phyloP scores from a whole-genome alignment of 2,329 filamentous ascomycete species.

The Hawksworthiomyces lignivorus region DNA sequence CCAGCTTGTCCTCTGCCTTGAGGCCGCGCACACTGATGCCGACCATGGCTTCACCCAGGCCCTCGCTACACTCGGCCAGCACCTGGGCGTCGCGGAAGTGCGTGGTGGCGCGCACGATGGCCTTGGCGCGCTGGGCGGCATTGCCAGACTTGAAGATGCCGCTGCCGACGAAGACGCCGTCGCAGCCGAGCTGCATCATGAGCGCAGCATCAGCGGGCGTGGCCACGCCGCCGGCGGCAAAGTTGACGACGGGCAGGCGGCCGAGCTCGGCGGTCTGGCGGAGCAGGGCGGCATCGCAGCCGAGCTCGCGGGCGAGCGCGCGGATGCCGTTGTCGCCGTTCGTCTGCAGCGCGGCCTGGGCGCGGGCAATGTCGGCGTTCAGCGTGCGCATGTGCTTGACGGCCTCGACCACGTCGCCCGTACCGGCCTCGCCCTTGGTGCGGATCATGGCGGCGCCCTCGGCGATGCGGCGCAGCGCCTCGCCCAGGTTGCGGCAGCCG shows the following conservation, averaged over 20 bases:
- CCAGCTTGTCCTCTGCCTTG: conserved; percentile 4
- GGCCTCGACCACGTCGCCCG: conserved; percentile 93
- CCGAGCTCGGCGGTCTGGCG: conserved; percentile 82
- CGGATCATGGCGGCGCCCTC: conserved; percentile 98
- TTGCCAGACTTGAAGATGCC: conserved; percentile 98
- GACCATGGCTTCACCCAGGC: conserved; percentile 96
- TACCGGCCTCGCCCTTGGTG: conserved; percentile 96
- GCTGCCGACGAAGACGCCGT: conserved; percentile 93
- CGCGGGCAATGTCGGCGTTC: conserved; percentile 70
- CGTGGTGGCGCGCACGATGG: conserved; percentile 89
- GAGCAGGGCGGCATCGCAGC: conserved; percentile 68
- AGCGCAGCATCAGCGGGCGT: conserved; percentile 93
- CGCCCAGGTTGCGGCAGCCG: conserved; percentile 87
- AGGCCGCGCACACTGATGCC: conserved; percentile 56
- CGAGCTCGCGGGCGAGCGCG: conserved; percentile 72
- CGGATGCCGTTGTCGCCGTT: conserved; percentile 49
- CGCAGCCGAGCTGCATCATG: conserved; percentile 97
- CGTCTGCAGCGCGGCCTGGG: conserved; percentile 62
- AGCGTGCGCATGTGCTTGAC: conserved; percentile 94
- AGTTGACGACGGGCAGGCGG: conserved; percentile 91
- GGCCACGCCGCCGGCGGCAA: conserved; percentile 98
- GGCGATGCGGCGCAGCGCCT: conserved; percentile 81
- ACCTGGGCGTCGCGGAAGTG: conserved; percentile 82
- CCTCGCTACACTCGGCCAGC: conserved; percentile 77
- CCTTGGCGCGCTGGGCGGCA: conserved; percentile 80